phyloP scores from a whole-genome alignment of 805 yeast species.

The Candida adriatica region DNA sequence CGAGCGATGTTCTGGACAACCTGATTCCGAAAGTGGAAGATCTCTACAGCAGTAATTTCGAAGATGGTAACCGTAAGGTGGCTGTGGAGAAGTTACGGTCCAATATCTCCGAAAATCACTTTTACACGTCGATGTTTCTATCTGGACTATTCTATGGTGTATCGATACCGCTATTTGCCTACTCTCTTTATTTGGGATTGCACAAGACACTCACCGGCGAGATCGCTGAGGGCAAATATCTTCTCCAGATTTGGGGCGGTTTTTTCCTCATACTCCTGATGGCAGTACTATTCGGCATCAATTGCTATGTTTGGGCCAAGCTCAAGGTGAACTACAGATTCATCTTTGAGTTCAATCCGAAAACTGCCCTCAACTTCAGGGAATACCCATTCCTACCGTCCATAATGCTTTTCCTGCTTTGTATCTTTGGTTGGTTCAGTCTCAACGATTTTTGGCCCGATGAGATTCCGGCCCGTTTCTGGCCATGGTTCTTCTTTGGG shows the following conservation, averaged over 20 bases:
- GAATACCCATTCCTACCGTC: conserved; percentile 65
- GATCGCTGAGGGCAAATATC: conserved; percentile 48
- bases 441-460: conserved; percentile 62
- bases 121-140: conserved; percentile 39
- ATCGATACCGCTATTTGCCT: conserved; percentile 58
- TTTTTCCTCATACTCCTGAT: conserved; percentile 62
- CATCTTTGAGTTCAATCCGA: conserved; percentile 79
- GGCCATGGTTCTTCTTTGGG: conserved; percentile 76
- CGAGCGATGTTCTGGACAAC: conserved; percentile 62
- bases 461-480: conserved; percentile 55
- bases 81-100: conserved; percentile 63
- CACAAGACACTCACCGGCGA: conserved; percentile 31
- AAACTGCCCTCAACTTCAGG: conserved; percentile 55
- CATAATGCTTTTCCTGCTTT: conserved; percentile 44
- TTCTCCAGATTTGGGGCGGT: conserved; percentile 92
- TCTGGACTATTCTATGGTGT: conserved; percentile 69
- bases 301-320: conserved; percentile 65
- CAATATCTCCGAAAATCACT: conserved; percentile 29
- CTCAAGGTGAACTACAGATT: conserved; percentile 84
- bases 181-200: conserved; percentile 50
- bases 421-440: conserved; percentile 70
- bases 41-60: conserved; percentile 57
- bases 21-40: conserved; percentile 60
- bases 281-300: conserved; percentile 54
- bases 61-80: conserved; percentile 60